Percentiles rank a stretch among this genome's conserved stretches.
phyloP scores from a whole-genome alignment of 116 monocot genomes.

The Phalaenopsis hybrid region DNA sequence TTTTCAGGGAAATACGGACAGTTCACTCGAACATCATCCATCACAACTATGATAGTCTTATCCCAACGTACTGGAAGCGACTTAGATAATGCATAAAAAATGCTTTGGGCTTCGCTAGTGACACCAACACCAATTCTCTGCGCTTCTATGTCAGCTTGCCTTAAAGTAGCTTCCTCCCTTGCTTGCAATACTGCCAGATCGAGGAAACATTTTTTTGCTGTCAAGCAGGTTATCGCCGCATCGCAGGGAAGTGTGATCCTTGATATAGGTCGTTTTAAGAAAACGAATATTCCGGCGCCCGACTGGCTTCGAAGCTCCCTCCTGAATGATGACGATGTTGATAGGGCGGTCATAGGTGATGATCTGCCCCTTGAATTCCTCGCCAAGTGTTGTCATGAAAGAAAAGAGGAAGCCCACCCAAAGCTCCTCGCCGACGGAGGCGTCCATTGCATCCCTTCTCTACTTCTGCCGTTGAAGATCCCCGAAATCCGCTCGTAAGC shows the following conservation, averaged over 20 bases:
- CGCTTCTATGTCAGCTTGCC: slow-evolving; percentile 82
- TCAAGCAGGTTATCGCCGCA: no score
- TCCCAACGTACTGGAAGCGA: slow-evolving; percentile 94
- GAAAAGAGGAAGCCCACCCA: slow-evolving; percentile 58
- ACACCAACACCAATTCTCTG: slow-evolving; percentile 87
- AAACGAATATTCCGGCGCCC: no score
- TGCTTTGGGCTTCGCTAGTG: slow-evolving; percentile 68
- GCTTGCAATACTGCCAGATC: no score
- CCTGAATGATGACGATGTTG: no score
- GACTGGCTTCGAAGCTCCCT: no score
- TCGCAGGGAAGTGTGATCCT: no score
- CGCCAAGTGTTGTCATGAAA: slow-evolving; percentile 46
- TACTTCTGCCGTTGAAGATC: not conserved
- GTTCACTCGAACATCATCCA: slow-evolving; percentile 80
- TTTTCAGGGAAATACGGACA: slow-evolving; percentile 80
- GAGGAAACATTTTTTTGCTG: no score
- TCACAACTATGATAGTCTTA: slow-evolving; percentile 70
- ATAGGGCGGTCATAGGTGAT: no score
- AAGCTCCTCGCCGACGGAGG: slow-evolving; percentile 48
- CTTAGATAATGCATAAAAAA: slow-evolving; percentile 91
- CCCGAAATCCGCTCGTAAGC: not conserved
- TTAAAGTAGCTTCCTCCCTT: slow-evolving; percentile 12
- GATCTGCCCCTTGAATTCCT: no score
- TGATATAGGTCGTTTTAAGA: no score
- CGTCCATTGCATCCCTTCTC: slow-evolving; percentile 30